Conservation (phyloP, 2,329 filamentous ascomycete genomes). For the Botrytis porri region DNA sequence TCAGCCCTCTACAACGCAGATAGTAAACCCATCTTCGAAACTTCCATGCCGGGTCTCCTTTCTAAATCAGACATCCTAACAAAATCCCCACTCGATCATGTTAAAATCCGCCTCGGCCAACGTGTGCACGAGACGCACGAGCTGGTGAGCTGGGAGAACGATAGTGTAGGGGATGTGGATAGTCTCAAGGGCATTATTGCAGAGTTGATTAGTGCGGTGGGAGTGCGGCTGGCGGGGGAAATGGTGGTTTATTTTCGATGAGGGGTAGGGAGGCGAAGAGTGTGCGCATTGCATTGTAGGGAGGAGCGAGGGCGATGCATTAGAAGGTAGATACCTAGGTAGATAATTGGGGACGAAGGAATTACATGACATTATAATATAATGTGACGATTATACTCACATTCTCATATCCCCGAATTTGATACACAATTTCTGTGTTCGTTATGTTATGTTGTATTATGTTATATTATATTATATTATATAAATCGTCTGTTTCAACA, state of each 20-base stretch:
- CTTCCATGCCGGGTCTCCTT: conserved; percentile 64
- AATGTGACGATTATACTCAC: not conserved
- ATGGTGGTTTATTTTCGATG: conserved; percentile 2
- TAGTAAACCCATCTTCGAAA: conserved; percentile 51
- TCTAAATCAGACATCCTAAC: conserved; percentile 50
- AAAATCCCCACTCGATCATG: conserved; percentile 55
- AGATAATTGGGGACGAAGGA: not conserved
- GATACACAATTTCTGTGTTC: too few species aligned
- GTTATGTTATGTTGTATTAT: too few species aligned
- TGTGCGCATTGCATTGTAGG: not conserved
- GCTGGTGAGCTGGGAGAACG: conserved; percentile 56
- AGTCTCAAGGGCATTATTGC: conserved; percentile 62
- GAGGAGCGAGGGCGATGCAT: accelerated
- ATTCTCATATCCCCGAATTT: too few species aligned
- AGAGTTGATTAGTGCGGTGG: conserved; percentile 65
- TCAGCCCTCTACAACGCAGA: conserved; percentile 22
- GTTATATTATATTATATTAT: too few species aligned
- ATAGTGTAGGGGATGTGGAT: conserved; percentile 48
- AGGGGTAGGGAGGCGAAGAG: accelerated
- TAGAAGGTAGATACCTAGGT: not conserved
- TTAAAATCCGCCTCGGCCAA: conserved; percentile 51
- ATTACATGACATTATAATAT: accelerated
- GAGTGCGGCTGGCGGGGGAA: conserved; percentile 51
- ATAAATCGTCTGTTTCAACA: too few species aligned
- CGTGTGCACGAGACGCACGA: not conserved